Conservation (phyloP, 2,329 filamentous ascomycete species). For the Microdochium nivale region DNA sequence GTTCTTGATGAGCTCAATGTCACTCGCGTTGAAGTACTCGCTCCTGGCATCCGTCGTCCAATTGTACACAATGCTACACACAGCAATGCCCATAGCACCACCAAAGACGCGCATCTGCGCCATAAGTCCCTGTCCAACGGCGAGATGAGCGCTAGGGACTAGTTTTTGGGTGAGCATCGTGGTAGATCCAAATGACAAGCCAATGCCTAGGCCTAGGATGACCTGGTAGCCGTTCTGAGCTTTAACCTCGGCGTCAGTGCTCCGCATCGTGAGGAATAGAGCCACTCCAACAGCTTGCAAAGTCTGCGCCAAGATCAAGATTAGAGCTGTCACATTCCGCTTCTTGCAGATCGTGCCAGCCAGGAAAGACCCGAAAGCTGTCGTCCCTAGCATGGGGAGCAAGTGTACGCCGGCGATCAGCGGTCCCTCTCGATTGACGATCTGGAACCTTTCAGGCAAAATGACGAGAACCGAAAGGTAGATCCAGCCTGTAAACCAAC, state of each 20-base stretch:
- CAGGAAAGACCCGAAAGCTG: constrained; percentile 46
- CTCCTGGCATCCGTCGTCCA: constrained; percentile 24
- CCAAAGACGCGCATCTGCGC: constrained; percentile 53
- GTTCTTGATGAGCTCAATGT: constrained; percentile 33
- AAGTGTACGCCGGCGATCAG: constrained; percentile 48
- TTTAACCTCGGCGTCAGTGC: constrained; percentile 21
- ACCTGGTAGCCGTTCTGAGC: constrained; percentile 46
- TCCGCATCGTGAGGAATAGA: constrained; percentile 35
- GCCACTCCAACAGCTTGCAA: constrained; percentile 45
- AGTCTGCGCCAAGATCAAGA: constrained; percentile 37
- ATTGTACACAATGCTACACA: constrained; percentile 52
- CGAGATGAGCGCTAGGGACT: constrained; percentile 37
- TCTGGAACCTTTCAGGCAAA: constrained; percentile 52
- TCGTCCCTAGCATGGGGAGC: constrained; percentile 48
- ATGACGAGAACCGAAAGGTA: constrained; percentile 51
- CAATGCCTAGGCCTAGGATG: constrained; percentile 50
- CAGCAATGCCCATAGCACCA: constrained; percentile 48
- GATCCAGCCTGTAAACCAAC: constrained; percentile 46
- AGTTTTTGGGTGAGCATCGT: constrained; percentile 51
- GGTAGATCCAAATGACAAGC: constrained; percentile 46
- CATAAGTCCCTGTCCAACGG: constrained; percentile 50
- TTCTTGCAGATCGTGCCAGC: constrained; percentile 44
- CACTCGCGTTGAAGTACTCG: constrained; percentile 20
- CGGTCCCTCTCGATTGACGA: constrained; percentile 43
- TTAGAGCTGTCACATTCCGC: constrained; percentile 43